phyloP scores from a whole-genome alignment of 1,284 basidiomycete species.

The Grifola frondosa region DNA sequence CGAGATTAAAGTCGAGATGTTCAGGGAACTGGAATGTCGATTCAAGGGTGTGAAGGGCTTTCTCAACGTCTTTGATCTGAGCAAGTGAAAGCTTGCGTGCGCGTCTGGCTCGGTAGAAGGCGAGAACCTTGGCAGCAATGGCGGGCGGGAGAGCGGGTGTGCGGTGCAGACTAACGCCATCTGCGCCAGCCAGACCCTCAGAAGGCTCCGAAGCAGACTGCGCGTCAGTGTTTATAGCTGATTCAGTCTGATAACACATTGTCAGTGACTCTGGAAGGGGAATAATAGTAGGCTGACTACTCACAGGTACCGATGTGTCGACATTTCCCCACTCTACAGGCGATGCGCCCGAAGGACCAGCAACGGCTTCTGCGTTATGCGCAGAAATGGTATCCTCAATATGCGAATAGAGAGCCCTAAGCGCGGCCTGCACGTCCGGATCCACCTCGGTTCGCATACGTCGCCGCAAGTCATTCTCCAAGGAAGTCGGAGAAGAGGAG shows the following conservation, averaged over 20 bases:
- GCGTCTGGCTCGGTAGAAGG: slow-evolving; percentile 20
- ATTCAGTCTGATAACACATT: too few relatives aligned
- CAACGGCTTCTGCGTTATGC: background rate
- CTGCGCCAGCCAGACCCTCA: background rate
- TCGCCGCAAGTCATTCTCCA: slow-evolving; percentile 16
- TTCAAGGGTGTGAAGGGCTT: slow-evolving; percentile 27
- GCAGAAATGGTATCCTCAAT: slow-evolving; percentile 2
- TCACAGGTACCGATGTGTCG: too few relatives aligned
- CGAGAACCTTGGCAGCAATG: slow-evolving; percentile 19
- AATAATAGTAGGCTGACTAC: too few relatives aligned
- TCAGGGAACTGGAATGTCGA: slow-evolving; percentile 34
- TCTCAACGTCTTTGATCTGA: slow-evolving; percentile 28
- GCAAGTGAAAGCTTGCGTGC: slow-evolving; percentile 23
- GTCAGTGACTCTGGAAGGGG: too few relatives aligned
- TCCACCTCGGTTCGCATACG: slow-evolving; percentile 16
- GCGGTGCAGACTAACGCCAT: slow-evolving; percentile 20
- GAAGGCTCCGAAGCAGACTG: background rate
- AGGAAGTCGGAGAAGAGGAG: background rate
- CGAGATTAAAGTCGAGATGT: slow-evolving; percentile 30
- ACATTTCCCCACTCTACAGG: background rate
- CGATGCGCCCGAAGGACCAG: slow-evolving; percentile 6
- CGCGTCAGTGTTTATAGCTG: background rate
- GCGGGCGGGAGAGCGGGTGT: slow-evolving; percentile 21
- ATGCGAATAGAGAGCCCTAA: slow-evolving; percentile 16
- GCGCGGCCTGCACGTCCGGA: slow-evolving; percentile 14